A percentile compares a stretch with the other conserved stretches of the same genome.
Conservation (phyloP, 2,329 filamentous ascomycete species). For the Fusarium sp. region DNA sequence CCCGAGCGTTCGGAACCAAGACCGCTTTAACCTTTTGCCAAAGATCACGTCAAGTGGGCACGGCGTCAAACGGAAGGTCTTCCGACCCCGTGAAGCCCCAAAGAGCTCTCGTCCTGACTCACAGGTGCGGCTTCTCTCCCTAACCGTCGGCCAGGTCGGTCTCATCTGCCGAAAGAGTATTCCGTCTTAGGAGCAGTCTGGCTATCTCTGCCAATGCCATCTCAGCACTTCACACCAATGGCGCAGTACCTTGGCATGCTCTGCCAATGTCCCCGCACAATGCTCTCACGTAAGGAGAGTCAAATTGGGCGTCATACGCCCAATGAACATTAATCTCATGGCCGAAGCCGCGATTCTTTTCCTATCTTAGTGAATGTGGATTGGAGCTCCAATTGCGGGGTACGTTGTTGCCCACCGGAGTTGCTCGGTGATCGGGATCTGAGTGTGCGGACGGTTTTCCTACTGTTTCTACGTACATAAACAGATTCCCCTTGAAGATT, state of each 20-base stretch:
- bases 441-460: conserved; percentile 25
- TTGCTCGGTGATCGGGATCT: conserved; percentile 47
- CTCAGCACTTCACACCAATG: conserved; percentile 37
- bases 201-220: conserved; percentile 23
- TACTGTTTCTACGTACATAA: conserved; percentile 41
- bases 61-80: conserved; percentile 27
- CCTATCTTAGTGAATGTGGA: conserved; percentile 41
- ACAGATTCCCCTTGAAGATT: conserved; percentile 30
- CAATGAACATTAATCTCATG: conserved; percentile 27
- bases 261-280: conserved; percentile 26
- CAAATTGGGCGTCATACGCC: conserved; percentile 3
- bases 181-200: conserved; percentile 18
- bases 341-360: conserved; percentile 34
- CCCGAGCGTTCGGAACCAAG: conserved; percentile 3
- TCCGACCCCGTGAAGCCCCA: conserved; percentile 24
- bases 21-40: conserved; percentile 10
- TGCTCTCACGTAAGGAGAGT: conserved; percentile 23
- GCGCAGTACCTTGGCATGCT: conserved; percentile 36
- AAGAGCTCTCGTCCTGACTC: conserved; percentile 24
- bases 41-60: conserved; percentile 29
- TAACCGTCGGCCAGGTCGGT: conserved; percentile 30
- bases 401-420: conserved; percentile 38
- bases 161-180: conserved; percentile 37
- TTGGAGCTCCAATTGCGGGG: conserved; percentile 45
- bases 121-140: conserved; percentile 16